These are phyloP conservation scores for Coemansia aciculifera DNA, from an alignment of 192 early-diverging fungal genomes.

Conservation along the genomic window DNA sequence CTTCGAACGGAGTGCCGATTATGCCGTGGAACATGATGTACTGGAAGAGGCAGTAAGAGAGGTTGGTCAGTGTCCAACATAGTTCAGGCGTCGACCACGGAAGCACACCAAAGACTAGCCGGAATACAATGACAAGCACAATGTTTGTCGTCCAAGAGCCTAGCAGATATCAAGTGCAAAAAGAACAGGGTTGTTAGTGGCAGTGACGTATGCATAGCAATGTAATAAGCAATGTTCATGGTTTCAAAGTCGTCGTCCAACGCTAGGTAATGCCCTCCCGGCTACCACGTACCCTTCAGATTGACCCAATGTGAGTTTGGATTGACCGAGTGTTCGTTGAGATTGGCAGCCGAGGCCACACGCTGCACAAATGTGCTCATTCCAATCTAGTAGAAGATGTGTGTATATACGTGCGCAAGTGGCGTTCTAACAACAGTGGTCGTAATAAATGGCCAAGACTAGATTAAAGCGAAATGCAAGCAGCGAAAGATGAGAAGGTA, in stretches of 20 bases:
- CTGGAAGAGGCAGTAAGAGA: conserved; percentile 87
- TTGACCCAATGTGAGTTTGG: conserved; percentile 63
- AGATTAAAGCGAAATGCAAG: background rate
- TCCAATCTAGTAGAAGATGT: conserved; percentile 1
- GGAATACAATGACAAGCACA: conserved; percentile 76
- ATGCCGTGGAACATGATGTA: conserved; percentile 99
- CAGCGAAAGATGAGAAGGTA: background rate
- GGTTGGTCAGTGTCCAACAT: conserved; percentile 96
- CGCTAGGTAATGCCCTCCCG: background rate
- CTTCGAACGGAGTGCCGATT: conserved; percentile 92
- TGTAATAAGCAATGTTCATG: background rate
- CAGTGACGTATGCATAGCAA: background rate
- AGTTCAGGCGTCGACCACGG: conserved; percentile 90
- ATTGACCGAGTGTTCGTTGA: conserved; percentile 55
- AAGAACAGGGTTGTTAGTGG: background rate
- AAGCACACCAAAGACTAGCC: conserved; percentile 78
- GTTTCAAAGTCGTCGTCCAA: background rate
- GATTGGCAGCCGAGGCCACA: conserved; percentile 54
- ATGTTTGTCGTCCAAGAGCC: conserved; percentile 92
- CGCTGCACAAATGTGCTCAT: conserved; percentile 54
- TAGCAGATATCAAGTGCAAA: conserved; percentile 30
- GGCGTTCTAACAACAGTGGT: background rate
- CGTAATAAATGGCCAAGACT: background rate
- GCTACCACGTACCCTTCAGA: conserved; percentile 43
- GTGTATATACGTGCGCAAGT: conserved; percentile 8